Percentiles rank a stretch among this genome's conserved stretches.
These are phyloP conservation scores for Nannochloropsis oceanica DNA, from an alignment of 108 stramenopile genomes.

Conservation along the genomic window DNA sequence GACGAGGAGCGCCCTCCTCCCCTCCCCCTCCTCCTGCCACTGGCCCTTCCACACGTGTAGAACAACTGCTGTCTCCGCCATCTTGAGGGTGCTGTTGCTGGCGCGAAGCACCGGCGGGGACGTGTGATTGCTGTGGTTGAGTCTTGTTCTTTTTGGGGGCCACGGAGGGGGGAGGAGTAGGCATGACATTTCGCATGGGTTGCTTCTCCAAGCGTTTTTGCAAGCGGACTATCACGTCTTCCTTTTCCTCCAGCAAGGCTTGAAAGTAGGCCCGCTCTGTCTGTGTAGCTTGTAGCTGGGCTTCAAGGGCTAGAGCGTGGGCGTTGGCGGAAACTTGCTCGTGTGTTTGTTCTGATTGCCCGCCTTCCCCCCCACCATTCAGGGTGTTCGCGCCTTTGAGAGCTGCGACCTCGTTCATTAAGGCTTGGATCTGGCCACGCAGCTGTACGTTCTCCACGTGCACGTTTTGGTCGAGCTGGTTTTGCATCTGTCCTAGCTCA, in stretches of 20 bases:
- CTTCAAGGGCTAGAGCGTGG: not conserved
- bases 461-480: not conserved
- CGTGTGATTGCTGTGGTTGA: too few relatives aligned
- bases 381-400: not conserved
- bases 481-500: not conserved
- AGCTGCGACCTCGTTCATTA: not conserved
- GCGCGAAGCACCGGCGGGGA: too few relatives aligned
- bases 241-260: not conserved
- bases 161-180: too few relatives aligned
- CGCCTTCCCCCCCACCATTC: not conserved
- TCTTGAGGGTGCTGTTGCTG: too few relatives aligned
- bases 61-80: too few relatives aligned
- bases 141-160: too few relatives aligned
- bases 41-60: too few relatives aligned
- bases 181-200: not conserved
- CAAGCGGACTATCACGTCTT: not conserved
- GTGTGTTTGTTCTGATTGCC: not conserved
- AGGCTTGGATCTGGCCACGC: not conserved
- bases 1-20: too few relatives aligned
- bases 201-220: not conserved
- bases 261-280: not conserved
- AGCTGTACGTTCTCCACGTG: not conserved
- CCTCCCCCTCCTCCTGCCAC: too few relatives aligned
- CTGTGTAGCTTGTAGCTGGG: not conserved
- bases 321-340: not conserved